Evolutionary conservation across 768 basidiomycete genomes (phyloP).

Genomic region (Daedaleopsis nitida): DNA sequence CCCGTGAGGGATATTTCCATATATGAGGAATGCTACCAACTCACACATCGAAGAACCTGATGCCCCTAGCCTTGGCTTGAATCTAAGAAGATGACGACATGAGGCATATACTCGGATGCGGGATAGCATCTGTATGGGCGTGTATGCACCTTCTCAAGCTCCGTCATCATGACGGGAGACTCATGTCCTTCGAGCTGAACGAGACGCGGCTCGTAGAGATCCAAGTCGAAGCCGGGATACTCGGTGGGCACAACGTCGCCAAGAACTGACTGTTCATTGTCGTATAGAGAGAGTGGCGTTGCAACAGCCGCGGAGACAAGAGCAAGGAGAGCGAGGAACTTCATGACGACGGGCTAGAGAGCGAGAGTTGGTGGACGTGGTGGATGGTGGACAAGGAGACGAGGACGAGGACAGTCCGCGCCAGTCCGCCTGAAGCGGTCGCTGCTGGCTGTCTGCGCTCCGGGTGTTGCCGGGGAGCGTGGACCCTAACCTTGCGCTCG

Average conservation of each 20-base stretch:
- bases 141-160: constrained; percentile 76
- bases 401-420: background rate
- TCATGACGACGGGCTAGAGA: constrained; percentile 41
- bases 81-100: constrained; percentile 49
- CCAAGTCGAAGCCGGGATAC: constrained; percentile 67
- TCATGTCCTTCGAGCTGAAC: constrained; percentile 70
- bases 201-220: constrained; percentile 71
- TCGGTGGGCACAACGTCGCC: constrained; percentile 27
- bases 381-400: constrained; percentile 3
- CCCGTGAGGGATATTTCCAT: constrained; percentile 4
- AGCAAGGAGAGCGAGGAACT: constrained; percentile 48
- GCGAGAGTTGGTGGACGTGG: constrained; percentile 4
- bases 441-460: background rate
- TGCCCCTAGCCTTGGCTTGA: constrained; percentile 70
- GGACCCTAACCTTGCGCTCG: constrained; percentile 8
- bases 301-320: constrained; percentile 47
- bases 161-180: constrained; percentile 78
- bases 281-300: constrained; percentile 34
- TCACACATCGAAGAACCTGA: constrained; percentile 88
- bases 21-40: constrained; percentile 5
- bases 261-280: constrained; percentile 44
- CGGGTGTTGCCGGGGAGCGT: background rate
- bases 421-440: constrained; percentile 3
- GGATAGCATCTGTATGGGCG: constrained; percentile 2
- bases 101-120: background rate